These are phyloP conservation scores for Lepraria neglecta DNA, from an alignment of 495 filamentous ascomycete genomes.

Conservation along the genomic window DNA sequence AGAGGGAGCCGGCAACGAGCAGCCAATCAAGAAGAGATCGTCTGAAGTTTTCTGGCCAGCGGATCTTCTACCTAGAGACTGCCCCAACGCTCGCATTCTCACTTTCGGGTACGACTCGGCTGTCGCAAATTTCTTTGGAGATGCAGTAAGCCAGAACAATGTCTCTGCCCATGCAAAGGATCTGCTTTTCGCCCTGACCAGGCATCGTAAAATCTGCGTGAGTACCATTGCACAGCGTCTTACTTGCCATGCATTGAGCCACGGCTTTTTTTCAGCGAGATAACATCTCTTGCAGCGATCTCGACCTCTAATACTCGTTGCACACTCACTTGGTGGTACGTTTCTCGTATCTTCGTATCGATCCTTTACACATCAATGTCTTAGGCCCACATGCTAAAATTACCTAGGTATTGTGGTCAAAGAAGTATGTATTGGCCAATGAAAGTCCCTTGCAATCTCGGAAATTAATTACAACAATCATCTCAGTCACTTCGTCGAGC, in stretches of 20 bases:
- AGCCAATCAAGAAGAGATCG: not conserved
- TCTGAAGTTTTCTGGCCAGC: conserved; percentile 18
- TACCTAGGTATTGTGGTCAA: not conserved
- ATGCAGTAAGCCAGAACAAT: conserved; percentile 17
- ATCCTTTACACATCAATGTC: not conserved
- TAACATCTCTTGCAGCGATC: not conserved
- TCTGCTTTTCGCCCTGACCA: not conserved
- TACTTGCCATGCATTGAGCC: not conserved
- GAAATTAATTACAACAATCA: not conserved
- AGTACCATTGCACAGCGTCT: not conserved
- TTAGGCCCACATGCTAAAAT: not conserved
- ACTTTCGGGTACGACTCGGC: conserved; percentile 26
- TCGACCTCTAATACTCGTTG: not conserved
- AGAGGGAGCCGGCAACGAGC: not conserved
- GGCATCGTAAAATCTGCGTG: not conserved
- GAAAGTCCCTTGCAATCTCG: not conserved
- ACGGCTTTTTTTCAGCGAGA: not conserved
- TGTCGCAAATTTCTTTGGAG: conserved; percentile 18
- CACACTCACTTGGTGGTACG: conserved; percentile 12
- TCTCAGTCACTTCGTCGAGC: conserved; percentile 1
- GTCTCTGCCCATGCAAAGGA: conserved; percentile 22
- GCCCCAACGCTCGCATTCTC: conserved; percentile 24
- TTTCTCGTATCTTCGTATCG: not conserved
- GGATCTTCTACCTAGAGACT: conserved; percentile 18
- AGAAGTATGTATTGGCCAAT: not conserved